Percentiles rank a stretch among this genome's conserved stretches.
Evolutionary conservation across 2,329 filamentous ascomycete species (phyloP).

Genomic region (Cyphellophora europaea): DNA sequence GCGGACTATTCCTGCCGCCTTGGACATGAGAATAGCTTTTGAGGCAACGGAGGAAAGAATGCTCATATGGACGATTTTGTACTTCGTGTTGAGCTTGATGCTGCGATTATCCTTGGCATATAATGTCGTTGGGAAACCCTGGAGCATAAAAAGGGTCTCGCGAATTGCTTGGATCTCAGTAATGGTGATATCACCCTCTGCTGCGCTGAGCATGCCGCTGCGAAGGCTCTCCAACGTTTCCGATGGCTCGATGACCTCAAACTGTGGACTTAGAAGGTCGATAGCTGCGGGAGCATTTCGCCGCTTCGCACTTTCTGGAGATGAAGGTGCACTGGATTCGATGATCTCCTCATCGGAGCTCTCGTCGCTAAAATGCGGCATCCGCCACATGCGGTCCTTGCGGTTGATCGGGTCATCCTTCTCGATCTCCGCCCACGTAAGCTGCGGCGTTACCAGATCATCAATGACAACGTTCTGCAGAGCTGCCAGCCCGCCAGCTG

Average conservation of each 20-base stretch:
- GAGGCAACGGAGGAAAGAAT: too few species aligned
- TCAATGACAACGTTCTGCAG: background rate
- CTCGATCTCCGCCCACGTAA: slow-evolving; percentile 75
- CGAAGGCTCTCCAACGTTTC: background rate
- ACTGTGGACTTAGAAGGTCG: too few species aligned
- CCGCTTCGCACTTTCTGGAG: slow-evolving; percentile 4
- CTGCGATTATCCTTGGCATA: too few species aligned
- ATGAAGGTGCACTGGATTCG: slow-evolving; percentile 7
- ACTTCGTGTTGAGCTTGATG: too few species aligned
- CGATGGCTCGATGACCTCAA: background rate
- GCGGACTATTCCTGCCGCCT: background rate
- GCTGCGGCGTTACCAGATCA: slow-evolving; percentile 22
- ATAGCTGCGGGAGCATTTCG: too few species aligned
- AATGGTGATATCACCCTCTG: slow-evolving; percentile 25
- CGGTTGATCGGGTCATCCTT: slow-evolving; percentile 63
- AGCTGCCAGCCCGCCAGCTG: background rate
- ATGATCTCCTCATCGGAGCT: slow-evolving; percentile 37
- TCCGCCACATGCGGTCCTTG: slow-evolving; percentile 60
- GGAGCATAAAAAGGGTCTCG: slow-evolving; percentile 78
- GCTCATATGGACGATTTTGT: too few species aligned
- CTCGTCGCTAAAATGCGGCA: slow-evolving; percentile 55
- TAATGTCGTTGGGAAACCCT: slow-evolving; percentile 64
- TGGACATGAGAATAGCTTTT: background rate
- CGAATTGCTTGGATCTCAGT: slow-evolving; percentile 66
- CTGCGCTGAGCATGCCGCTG: background rate